Evolutionary conservation across 352 stramenopile species (phyloP), one percentile per base, ranked within the genome.

Genomic region (Halophytophthora batemanensis): DNA sequence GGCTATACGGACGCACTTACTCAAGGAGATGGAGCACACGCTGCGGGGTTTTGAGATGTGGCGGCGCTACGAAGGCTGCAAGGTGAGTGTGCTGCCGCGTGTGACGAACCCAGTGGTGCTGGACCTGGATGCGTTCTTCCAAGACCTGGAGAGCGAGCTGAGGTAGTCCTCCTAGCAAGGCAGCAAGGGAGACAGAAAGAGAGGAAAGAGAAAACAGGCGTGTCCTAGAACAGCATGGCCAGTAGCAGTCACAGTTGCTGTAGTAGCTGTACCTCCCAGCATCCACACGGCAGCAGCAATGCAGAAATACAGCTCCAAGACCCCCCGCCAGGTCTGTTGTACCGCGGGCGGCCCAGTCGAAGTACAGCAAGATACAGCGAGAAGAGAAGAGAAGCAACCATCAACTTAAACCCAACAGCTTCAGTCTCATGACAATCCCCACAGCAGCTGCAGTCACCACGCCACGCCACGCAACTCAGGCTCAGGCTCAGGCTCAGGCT

Each of bases 11-110:
- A 61, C 77, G 39, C 77, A 79, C 23, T 51, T 95, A 45, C 59
- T 95, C 21, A 92, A 91, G 55, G 82, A 93, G 50, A 90, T 93
- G 82, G 84, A 92, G 53, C 78, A 88, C 39, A 86, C 81, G 25
- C 61, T 95, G 53, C 84, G 82, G 19, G 84, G 84, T 7, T 95
- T 93, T 36, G 84, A 95, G 50, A 90, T 93, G 77, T 95, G 84
- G 84, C 74, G 76, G 42, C 82, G 77, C 36, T 95, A 89, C 51
- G 84, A 95, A 57, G 48, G 68, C 14, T 88, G 71, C 53, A 77
- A 76, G 13, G 63, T 87, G 35, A 66, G 62, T 17, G 84, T 95
- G 51, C 54, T 95, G 4, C 82, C 84, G n/a, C 67, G 72, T 11
- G 76, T 93, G 44, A 77, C 68, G 58, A 89, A 93, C 45, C 84